These are phyloP conservation scores for Benincasa hispida DNA, from an alignment of 306 rosid genomes.

Conservation along the genomic window DNA sequence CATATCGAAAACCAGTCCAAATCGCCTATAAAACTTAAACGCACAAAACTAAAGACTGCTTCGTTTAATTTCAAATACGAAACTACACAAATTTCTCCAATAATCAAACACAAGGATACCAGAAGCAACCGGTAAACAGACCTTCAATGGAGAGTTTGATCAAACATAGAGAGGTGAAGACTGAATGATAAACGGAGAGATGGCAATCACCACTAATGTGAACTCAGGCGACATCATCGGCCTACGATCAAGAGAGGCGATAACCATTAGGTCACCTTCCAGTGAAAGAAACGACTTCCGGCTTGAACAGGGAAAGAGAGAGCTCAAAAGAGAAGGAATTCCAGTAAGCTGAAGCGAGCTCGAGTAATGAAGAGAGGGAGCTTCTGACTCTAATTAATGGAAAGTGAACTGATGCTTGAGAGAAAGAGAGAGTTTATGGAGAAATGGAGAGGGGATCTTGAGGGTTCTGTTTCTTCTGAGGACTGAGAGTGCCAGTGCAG, in stretches of 20 bases:
- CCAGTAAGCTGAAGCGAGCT: background rate
- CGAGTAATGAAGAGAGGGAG: background rate
- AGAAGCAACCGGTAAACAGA: background rate
- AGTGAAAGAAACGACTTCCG: background rate
- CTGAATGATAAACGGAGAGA: background rate
- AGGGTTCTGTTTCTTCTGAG: background rate
- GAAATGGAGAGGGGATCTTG: background rate
- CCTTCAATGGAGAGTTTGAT: background rate
- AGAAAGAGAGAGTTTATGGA: background rate
- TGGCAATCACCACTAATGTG: background rate
- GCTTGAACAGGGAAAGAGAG: background rate
- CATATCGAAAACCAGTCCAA: background rate
- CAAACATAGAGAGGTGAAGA: background rate
- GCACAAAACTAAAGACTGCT: background rate
- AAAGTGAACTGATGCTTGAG: background rate
- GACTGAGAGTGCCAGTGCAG: background rate
- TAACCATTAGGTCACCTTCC: background rate
- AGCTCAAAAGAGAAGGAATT: background rate
- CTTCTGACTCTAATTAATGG: background rate
- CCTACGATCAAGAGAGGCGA: background rate
- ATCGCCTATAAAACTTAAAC: background rate
- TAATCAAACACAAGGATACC: background rate
- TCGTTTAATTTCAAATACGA: background rate
- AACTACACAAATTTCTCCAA: background rate
- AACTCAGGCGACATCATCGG: background rate